Evolutionary conservation across 2,329 filamentous ascomycete species (phyloP), one percentile per base, ranked within the genome.

Genomic region (Onygenales sp.): DNA sequence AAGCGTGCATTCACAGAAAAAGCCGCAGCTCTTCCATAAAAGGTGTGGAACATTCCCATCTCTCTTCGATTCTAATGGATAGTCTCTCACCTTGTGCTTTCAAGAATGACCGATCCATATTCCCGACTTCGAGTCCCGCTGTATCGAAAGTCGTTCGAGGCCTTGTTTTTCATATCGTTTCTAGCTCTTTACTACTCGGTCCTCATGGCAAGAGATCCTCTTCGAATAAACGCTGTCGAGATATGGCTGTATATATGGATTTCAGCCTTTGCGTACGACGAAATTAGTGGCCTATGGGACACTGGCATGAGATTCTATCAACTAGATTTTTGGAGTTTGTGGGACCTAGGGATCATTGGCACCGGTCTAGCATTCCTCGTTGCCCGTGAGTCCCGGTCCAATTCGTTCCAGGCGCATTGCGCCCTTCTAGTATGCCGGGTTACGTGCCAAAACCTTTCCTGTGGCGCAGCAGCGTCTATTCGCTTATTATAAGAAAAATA

Each of bases 291-390:
- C 62, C 89, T 89, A 73, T 79, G 83, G 51, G 89, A 96, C 72
- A 89, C 91, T 0, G 91, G 91, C 0, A 85, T 88, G 35, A 81
- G 91, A 39, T 94, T 95, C 63, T 94, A 94, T 64, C 81, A 86
- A 5, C 83, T 86, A 7, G 88, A 93, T 63, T 84, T 94, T 50
- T 93, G 87, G 88, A 88, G 86, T 59, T 65, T 86, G 43, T 88
- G 86, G 72, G 83, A 84, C 64, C 71, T 88, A 65, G 78, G 81
- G 56, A 92, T 92, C 67, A 89, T 93, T 50, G 71, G 80, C 14
- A 86, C 87, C 48, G 86, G 85, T 1, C 70, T 85, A 50, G 72
- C 81, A 1, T 95, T 92, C 72, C 81, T 87, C 50, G 69, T 85
- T 11, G 71, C 88, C 46, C 78, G 88, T 90, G 73, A 78, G 86